Evolutionary conservation across 805 yeast species (phyloP).

Genomic region (Teunomyces barrocoloradensis): DNA sequence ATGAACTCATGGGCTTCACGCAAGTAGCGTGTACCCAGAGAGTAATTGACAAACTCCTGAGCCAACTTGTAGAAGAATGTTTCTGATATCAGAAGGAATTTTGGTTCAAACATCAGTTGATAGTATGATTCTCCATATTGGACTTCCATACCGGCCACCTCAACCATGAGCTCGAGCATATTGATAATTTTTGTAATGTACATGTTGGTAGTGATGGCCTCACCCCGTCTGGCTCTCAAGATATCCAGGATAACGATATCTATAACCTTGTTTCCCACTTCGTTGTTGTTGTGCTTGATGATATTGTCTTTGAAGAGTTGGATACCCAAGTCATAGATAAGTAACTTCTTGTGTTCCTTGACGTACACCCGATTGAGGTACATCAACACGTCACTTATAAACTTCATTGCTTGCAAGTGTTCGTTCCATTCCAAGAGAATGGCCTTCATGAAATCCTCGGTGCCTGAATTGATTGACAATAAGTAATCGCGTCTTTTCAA

Average conservation of each 20-base stretch:
- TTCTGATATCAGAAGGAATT: slow-evolving; percentile 52
- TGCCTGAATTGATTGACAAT: slow-evolving; percentile 14
- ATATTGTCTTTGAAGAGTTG: slow-evolving; percentile 61
- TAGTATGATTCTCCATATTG: slow-evolving; percentile 59
- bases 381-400: slow-evolving; percentile 81
- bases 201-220: slow-evolving; percentile 49
- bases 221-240: slow-evolving; percentile 51
- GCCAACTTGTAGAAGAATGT: slow-evolving; percentile 53
- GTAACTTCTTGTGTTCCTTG: slow-evolving; percentile 59
- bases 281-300: slow-evolving; percentile 46
- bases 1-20: slow-evolving; percentile 51
- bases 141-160: slow-evolving; percentile 26
- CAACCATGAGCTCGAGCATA: slow-evolving; percentile 69
- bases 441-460: slow-evolving; percentile 35
- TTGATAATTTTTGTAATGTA: slow-evolving; percentile 58
- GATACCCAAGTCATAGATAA: slow-evolving; percentile 73
- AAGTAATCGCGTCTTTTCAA: slow-evolving; percentile 17
- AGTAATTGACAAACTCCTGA: slow-evolving; percentile 38
- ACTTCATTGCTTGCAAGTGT: slow-evolving; percentile 67
- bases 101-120: slow-evolving; percentile 63
- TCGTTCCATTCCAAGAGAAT: slow-evolving; percentile 61
- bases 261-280: slow-evolving; percentile 52
- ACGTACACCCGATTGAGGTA: slow-evolving; percentile 85
- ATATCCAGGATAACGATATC: slow-evolving; percentile 54
- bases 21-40: slow-evolving; percentile 54